Conservation (phyloP, 2,329 filamentous ascomycete genomes). For the Dactylella cylindrospora region DNA sequence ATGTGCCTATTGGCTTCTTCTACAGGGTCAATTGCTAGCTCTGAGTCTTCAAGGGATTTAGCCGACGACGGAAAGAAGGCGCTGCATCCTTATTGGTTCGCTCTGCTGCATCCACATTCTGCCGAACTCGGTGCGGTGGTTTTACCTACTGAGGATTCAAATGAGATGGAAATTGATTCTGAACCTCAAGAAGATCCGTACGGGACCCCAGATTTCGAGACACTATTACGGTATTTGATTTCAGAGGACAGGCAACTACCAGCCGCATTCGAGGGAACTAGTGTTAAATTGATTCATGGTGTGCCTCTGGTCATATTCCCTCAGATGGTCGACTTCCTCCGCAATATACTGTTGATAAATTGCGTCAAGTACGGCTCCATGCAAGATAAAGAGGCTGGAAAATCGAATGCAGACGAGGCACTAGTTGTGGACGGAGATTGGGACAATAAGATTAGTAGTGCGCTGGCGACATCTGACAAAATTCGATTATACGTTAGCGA, state of each 20-base stretch:
- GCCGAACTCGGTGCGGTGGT: too few species aligned
- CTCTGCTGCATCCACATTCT: slow-evolving; percentile 59
- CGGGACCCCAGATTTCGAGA: slow-evolving; percentile 54
- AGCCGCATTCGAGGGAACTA: slow-evolving; percentile 49
- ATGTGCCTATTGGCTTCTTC: slow-evolving; percentile 74
- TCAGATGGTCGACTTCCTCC: slow-evolving; percentile 33
- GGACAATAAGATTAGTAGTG: slow-evolving; percentile 74
- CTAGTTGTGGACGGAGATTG: slow-evolving; percentile 74
- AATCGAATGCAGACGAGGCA: slow-evolving; percentile 54
- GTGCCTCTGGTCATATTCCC: slow-evolving; percentile 45
- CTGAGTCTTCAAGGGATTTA: slow-evolving; percentile 74
- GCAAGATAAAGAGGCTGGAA: background rate
- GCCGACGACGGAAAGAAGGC: slow-evolving; percentile 87
- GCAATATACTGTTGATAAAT: slow-evolving; percentile 33
- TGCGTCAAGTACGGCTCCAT: slow-evolving; percentile 14
- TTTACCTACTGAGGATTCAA: slow-evolving; percentile 24
- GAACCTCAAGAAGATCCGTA: slow-evolving; percentile 10
- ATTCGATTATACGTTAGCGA: slow-evolving; percentile 43
- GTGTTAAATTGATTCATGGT: slow-evolving; percentile 9
- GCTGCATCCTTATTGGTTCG: slow-evolving; percentile 66
- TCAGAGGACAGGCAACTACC: slow-evolving; percentile 50
- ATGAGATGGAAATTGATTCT: slow-evolving; percentile 46
- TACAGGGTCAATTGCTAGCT: slow-evolving; percentile 58
- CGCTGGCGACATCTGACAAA: slow-evolving; percentile 65
- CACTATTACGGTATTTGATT: slow-evolving; percentile 56